These are phyloP conservation scores for Solanum phureja DNA, from an alignment of 257 asterid species.

Conservation along the genomic window DNA sequence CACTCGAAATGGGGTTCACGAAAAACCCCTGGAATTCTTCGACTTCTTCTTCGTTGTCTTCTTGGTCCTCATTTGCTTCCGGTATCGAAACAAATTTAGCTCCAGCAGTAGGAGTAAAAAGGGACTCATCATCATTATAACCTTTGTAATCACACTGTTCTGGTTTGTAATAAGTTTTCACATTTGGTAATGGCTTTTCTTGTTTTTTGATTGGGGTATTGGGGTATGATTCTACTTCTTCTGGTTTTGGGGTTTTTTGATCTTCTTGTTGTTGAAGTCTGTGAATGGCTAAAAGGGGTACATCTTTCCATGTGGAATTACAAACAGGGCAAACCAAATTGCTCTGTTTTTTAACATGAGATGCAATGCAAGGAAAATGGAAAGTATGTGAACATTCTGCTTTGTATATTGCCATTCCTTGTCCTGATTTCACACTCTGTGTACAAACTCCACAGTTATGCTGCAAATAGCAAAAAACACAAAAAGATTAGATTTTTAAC, in stretches of 20 bases:
- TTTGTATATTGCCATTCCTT: constrained; percentile 78
- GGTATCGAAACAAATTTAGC: constrained; percentile 29
- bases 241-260: background rate
- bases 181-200: background rate
- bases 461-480: constrained; percentile 28
- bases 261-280: constrained; percentile 13
- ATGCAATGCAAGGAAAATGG: constrained; percentile 77
- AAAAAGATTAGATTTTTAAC: background rate
- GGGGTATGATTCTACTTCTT: constrained; percentile 6
- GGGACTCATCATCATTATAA: constrained; percentile 69
- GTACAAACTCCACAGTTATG: constrained; percentile 71
- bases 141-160: constrained; percentile 2
- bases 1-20: constrained; percentile 48
- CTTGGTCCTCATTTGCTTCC: constrained; percentile 8
- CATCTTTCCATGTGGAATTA: constrained; percentile 62
- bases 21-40: constrained; percentile 79
- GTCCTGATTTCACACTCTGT: constrained; percentile 67
- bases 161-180: background rate
- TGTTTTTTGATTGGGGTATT: background rate
- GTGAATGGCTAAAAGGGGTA: constrained; percentile 56
- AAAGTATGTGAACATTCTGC: constrained; percentile 88
- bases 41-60: constrained; percentile 18
- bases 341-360: constrained; percentile 39
- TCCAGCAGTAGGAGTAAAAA: constrained; percentile 41
- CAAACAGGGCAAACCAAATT: constrained; percentile 71